Conservation (phyloP, 148 eudicot species). For the Rhododendron mucronatum region DNA sequence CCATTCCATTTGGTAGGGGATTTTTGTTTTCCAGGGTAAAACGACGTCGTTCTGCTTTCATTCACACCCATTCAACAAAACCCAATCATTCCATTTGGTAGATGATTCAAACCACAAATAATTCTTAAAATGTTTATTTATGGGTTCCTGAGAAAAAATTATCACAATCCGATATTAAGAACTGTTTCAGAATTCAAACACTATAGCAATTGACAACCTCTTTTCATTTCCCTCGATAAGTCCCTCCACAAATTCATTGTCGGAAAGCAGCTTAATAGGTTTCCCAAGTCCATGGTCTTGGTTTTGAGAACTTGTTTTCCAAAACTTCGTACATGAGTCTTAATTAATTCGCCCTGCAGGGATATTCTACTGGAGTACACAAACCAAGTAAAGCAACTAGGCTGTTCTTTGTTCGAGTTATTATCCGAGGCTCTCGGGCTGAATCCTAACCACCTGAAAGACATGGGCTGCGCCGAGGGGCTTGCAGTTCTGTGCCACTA, state of each 20-base stretch:
- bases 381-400: constrained; percentile 21
- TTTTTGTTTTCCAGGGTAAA: too few species aligned
- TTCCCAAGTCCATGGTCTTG: neutral
- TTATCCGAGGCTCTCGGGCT: constrained; percentile 38
- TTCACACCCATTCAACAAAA: too few species aligned
- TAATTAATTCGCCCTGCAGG: constrained; percentile 16
- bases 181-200: neutral
- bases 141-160: too few species aligned
- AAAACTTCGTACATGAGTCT: neutral
- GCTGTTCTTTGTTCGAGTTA: constrained; percentile 18
- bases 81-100: too few species aligned
- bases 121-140: too few species aligned
- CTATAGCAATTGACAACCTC: neutral
- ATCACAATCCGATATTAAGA: too few species aligned
- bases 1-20: too few species aligned
- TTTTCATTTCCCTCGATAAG: too few species aligned
- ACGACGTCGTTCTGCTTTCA: too few species aligned
- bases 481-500: constrained; percentile 29
- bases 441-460: constrained; percentile 19
- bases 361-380: constrained; percentile 29
- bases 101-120: too few species aligned
- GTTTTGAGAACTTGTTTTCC: neutral
- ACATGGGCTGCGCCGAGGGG: constrained; percentile 36
- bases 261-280: neutral
- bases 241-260: too few species aligned